Percentiles rank a stretch among this genome's conserved stretches.
phyloP scores from a whole-genome alignment of 768 basidiomycete species.

The Trametes cubensis region DNA sequence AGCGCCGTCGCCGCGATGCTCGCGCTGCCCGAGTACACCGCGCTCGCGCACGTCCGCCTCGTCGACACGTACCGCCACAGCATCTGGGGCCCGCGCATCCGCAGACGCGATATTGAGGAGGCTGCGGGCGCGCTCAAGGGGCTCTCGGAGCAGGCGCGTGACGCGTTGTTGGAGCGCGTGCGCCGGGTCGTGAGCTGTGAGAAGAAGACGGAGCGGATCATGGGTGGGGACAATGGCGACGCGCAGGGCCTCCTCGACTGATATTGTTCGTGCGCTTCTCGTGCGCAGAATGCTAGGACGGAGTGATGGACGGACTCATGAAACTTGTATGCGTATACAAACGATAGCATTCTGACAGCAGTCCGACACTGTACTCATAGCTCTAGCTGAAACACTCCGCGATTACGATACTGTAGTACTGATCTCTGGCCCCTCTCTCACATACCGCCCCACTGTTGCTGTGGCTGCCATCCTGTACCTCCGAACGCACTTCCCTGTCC shows the following conservation, averaged over 20 bases:
- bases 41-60: constrained; percentile 42
- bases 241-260: constrained; percentile 25
- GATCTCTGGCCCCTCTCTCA: background rate
- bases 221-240: constrained; percentile 53
- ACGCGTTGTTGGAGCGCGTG: constrained; percentile 37
- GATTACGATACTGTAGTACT: too few species aligned
- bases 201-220: constrained; percentile 53
- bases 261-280: too few species aligned
- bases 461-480: constrained; percentile 19
- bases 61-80: constrained; percentile 59
- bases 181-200: constrained; percentile 50
- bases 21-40: constrained; percentile 29
- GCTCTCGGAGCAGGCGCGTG: constrained; percentile 31
- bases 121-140: constrained; percentile 35
- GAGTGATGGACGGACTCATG: too few species aligned
- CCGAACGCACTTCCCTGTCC: constrained; percentile 21
- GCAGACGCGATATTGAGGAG: constrained; percentile 50
- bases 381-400: background rate
- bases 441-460: constrained; percentile 19
- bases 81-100: constrained; percentile 60
- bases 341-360: background rate
- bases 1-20: constrained; percentile 43
- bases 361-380: background rate
- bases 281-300: background rate
- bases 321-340: too few species aligned